Evolutionary conservation across 345 rosid genomes (phyloP).

Genomic region (Ailanthus altissimus): DNA sequence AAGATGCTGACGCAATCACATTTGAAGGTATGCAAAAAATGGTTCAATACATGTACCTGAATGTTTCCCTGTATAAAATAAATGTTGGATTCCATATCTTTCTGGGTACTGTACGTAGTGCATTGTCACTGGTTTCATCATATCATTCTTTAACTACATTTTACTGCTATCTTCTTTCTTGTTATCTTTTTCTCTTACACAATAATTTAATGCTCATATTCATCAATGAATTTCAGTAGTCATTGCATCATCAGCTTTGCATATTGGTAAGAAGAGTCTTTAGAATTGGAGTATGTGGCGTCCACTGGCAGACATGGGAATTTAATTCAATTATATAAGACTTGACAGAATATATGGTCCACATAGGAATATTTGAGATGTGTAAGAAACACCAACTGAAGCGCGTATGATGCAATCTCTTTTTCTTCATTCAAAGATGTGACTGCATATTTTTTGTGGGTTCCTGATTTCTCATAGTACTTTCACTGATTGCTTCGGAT

Average conservation of each 20-base stretch:
- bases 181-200: no score
- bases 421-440: conserved; percentile 22
- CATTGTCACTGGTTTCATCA: background rate
- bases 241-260: conserved; percentile 17
- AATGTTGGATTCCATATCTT: conserved; percentile 3
- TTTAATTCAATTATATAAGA: conserved; percentile 24
- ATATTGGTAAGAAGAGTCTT: background rate
- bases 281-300: conserved; percentile 19
- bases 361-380: conserved; percentile 32
- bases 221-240: conserved; percentile 10
- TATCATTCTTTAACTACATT: background rate
- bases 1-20: background rate
- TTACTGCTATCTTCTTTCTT: background rate
- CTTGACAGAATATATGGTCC: conserved; percentile 28
- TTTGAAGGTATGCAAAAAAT: background rate
- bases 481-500: background rate
- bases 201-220: background rate
- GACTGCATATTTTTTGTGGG: conserved; percentile 34
- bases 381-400: conserved; percentile 38
- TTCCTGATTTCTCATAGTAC: conserved; percentile 9
- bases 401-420: conserved; percentile 12
- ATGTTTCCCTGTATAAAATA: background rate
- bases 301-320: conserved; percentile 15
- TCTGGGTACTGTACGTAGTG: background rate
- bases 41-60: background rate